Evolutionary conservation across 2,329 filamentous ascomycete species (phyloP).

Genomic region (Davidsoniella virescens): DNA sequence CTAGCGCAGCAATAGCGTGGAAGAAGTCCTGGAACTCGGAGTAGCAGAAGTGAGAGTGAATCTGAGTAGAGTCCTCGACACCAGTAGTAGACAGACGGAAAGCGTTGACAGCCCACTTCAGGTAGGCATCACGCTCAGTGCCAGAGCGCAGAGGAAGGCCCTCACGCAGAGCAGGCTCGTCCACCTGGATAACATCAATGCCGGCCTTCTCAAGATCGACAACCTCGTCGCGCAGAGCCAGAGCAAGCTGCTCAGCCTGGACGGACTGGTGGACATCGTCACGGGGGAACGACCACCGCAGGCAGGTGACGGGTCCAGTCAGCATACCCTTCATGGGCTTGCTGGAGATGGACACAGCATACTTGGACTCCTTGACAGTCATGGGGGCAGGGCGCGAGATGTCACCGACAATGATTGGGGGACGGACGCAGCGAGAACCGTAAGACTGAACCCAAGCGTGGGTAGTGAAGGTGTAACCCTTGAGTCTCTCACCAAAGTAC

Average conservation of each 20-base stretch:
- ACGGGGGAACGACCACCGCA: constrained; percentile 99
- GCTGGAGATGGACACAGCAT: constrained; percentile 85
- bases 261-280: constrained; percentile 98
- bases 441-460: constrained; percentile 98
- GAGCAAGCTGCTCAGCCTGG: constrained; percentile 95
- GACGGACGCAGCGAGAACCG: constrained; percentile 94
- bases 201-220: constrained; percentile 94
- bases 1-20: constrained; percentile 95
- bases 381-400: constrained; percentile 93
- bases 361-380: constrained; percentile 99
- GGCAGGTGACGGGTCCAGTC: constrained; percentile 94
- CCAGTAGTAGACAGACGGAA: constrained; percentile 93
- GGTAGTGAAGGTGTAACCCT: constrained; percentile 97
- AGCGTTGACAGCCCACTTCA: constrained; percentile 91
- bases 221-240: constrained; percentile 96
- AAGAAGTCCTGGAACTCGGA: constrained; percentile 99
- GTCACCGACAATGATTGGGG: constrained; percentile 96
- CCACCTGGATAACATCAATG: constrained; percentile 96
- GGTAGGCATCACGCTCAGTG: constrained; percentile 90
- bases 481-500: constrained; percentile 95
- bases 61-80: constrained; percentile 91
- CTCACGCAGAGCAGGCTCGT: constrained; percentile 97
- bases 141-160: constrained; percentile 92
- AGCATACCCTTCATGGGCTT: constrained; percentile 99
- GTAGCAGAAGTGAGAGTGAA: constrained; percentile 99